Evolutionary conservation across 2,329 filamentous ascomycete species (phyloP), one percentile per base, ranked within the genome.

Genomic region (Aaosphaeria arxii): DNA sequence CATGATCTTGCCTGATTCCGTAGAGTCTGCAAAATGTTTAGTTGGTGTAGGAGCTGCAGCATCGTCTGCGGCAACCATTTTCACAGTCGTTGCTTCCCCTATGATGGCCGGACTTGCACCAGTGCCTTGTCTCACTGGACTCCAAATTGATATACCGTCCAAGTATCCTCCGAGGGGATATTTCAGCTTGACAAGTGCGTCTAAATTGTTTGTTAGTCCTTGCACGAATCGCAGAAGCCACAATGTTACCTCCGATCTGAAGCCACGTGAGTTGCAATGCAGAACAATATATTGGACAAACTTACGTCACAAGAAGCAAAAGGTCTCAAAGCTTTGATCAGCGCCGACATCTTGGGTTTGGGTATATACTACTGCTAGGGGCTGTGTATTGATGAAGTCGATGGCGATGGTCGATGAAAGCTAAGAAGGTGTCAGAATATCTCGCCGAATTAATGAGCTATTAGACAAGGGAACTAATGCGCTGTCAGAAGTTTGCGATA

Each of bases 21-120:
- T 69, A n/a, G 55, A 50, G 45, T 74, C 71, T 6, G 61, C 70
- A 40, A 70, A 71, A 46, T 72, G 69, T n/a, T 48, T 48, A 4
- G 50, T 39, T 5, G 63, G 63, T n/a, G 53, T 66, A 1, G 67
- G 67, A 1, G 62, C 53, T 5, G 52, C 52, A 17, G 58, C 67
- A 56, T 72, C 66, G 4, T 53, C 48, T 7, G 59, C 57, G 42
- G 58, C 58, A 6, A 71, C 66, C 67, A 71, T 67, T 17, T 56
- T 48, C 11, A 56, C 50, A 11, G 51, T 54, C 17, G 40, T 35
- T 7, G 52, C 52, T 32, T 48, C 45, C 3, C 52, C 52, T 11
- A 54, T 36, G 13, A 50, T 40, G 11, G 42, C 50, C 7, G 52
- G 32, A 11, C 39, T 40, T 7, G 24, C 29, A 7, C 24, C 40